These are phyloP conservation scores for Xylariaceae sp. DNA, from an alignment of 2,329 filamentous ascomycete genomes.

Conservation along the genomic window DNA sequence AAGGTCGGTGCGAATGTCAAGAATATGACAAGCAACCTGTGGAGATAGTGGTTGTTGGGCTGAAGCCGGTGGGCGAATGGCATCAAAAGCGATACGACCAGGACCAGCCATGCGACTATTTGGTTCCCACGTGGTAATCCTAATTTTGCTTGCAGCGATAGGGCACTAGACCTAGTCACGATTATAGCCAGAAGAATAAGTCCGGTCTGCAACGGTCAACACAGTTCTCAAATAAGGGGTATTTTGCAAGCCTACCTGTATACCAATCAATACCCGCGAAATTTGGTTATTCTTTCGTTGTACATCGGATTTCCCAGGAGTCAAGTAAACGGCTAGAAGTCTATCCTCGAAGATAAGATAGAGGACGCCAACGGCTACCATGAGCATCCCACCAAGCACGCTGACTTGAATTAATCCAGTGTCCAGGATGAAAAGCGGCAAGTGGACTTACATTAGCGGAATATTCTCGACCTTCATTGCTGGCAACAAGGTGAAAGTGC, in stretches of 20 bases:
- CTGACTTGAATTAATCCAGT: conserved; percentile 45
- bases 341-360: conserved; percentile 81
- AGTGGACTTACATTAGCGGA: conserved; percentile 39
- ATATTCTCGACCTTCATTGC: conserved; percentile 84
- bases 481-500: conserved; percentile 81
- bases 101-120: conserved; percentile 78
- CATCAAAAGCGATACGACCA: conserved; percentile 77
- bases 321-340: conserved; percentile 50
- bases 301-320: conserved; percentile 28
- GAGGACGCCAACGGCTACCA: conserved; percentile 73
- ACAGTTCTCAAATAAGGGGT: neutral
- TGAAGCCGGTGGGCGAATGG: conserved; percentile 81
- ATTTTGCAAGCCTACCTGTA: conserved; percentile 55
- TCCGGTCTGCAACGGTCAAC: conserved; percentile 58
- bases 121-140: conserved; percentile 89
- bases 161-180: conserved; percentile 83
- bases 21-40: conserved; percentile 86
- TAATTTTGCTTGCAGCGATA: conserved; percentile 80
- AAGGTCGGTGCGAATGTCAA: conserved; percentile 91
- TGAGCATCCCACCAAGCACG: conserved; percentile 73
- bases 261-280: conserved; percentile 64
- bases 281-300: conserved; percentile 43
- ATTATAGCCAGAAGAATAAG: conserved; percentile 79
- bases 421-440: neutral
- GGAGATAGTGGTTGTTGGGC: conserved; percentile 85